These are phyloP conservation scores for Clitopilus hobsonii DNA, from an alignment of 768 basidiomycete genomes.

Conservation along the genomic window DNA sequence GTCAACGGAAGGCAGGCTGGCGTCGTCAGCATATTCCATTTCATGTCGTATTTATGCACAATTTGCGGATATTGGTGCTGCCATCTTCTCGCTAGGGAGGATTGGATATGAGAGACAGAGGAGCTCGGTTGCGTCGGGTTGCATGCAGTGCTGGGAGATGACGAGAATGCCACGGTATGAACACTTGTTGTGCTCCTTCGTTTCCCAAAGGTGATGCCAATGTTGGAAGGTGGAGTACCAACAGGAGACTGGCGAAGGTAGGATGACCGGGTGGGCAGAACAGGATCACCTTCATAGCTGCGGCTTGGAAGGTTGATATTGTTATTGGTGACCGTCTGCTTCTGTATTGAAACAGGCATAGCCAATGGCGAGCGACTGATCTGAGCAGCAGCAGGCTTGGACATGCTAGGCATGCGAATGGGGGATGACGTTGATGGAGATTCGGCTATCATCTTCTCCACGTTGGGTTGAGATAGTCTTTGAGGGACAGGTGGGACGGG, in stretches of 20 bases:
- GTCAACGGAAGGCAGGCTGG: conserved; percentile 89
- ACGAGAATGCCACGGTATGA: conserved; percentile 33
- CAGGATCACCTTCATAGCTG: conserved; percentile 55
- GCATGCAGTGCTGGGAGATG: conserved; percentile 41
- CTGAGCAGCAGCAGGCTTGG: conserved; percentile 30
- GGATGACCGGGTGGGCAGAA: conserved; percentile 39
- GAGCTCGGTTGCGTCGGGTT: conserved; percentile 68
- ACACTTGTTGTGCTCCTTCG: conserved; percentile 44
- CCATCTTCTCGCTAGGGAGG: conserved; percentile 84
- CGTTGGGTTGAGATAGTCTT: not conserved
- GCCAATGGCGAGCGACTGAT: conserved; percentile 23
- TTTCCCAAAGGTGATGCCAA: conserved; percentile 45
- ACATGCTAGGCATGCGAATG: conserved; percentile 26
- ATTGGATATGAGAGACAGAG: conserved; percentile 55
- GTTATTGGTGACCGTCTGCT: conserved; percentile 16
- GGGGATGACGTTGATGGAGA: conserved; percentile 25
- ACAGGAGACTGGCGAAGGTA: conserved; percentile 57
- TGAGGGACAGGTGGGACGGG: conserved; percentile 14
- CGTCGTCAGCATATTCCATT: conserved; percentile 85
- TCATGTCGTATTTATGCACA: conserved; percentile 77
- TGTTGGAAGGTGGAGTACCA: conserved; percentile 68
- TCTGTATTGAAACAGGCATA: conserved; percentile 41
- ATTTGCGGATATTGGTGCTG: conserved; percentile 78
- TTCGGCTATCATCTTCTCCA: conserved; percentile 1
- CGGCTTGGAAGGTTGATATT: conserved; percentile 46